phyloP scores from a whole-genome alignment of 73 alveolate species.

The Stentor roeselii region DNA sequence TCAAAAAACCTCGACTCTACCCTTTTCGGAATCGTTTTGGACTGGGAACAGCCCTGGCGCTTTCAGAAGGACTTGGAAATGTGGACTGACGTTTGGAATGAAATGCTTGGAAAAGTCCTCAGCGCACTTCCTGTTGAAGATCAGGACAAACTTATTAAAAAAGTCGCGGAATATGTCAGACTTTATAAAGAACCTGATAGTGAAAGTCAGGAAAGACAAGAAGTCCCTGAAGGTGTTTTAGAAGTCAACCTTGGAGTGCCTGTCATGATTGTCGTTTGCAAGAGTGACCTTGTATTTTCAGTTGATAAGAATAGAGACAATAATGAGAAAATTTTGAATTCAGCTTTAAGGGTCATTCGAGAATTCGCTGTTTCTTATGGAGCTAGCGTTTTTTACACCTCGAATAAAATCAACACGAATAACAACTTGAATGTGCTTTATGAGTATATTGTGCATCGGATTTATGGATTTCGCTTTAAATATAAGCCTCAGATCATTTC shows the following conservation, averaged over 20 bases:
- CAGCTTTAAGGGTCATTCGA: constrained; percentile 63
- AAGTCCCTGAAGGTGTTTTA: constrained; percentile 73
- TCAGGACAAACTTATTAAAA: constrained; percentile 61
- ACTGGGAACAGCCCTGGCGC: constrained; percentile 79
- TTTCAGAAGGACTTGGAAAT: constrained; percentile 54
- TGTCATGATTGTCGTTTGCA: constrained; percentile 57
- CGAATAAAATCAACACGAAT: constrained; percentile 36
- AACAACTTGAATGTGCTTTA: constrained; percentile 60
- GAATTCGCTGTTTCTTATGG: constrained; percentile 71
- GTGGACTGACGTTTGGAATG: constrained; percentile 70
- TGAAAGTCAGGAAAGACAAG: constrained; percentile 45
- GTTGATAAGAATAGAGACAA: constrained; percentile 48
- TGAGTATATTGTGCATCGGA: constrained; percentile 59
- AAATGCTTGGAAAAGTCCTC: constrained; percentile 30
- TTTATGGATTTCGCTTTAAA: constrained; percentile 57
- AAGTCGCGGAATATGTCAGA: constrained; percentile 52
- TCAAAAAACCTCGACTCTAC: constrained; percentile 70
- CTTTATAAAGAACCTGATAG: constrained; percentile 60
- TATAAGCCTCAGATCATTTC: constrained; percentile 60
- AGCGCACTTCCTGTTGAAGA: constrained; percentile 37
- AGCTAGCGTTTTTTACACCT: constrained; percentile 73
- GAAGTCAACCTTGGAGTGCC: constrained; percentile 81
- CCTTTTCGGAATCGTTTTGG: constrained; percentile 65
- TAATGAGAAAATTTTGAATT: constrained; percentile 65
- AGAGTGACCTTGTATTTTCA: constrained; percentile 58